Evolutionary conservation across 2,329 filamentous ascomycete species (phyloP).

Genomic region (Apiospora koreana): DNA sequence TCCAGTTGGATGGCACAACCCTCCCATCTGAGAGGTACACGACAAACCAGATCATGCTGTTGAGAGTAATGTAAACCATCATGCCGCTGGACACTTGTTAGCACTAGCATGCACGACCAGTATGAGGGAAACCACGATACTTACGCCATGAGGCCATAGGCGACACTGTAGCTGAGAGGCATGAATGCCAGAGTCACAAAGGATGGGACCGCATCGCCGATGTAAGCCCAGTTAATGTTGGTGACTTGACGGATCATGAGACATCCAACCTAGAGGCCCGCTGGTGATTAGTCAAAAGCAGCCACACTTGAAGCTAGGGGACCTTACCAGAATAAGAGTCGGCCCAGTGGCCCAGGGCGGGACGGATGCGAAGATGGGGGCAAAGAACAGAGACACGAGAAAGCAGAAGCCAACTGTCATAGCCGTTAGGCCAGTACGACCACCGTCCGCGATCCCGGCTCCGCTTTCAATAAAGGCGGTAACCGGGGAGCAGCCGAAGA

Average conservation of each 20-base stretch:
- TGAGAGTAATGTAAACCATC: constrained; percentile 55
- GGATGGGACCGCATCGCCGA: constrained; percentile 74
- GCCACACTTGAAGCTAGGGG: constrained; percentile 8
- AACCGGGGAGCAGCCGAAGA: constrained; percentile 70
- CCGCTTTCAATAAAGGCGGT: constrained; percentile 77
- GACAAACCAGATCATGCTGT: constrained; percentile 52
- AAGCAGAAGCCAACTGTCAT: constrained; percentile 71
- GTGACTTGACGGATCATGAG: constrained; percentile 77
- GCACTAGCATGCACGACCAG: neutral
- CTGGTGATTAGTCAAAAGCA: neutral
- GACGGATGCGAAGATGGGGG: constrained; percentile 75
- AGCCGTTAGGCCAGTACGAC: constrained; percentile 71
- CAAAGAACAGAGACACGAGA: constrained; percentile 72
- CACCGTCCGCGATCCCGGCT: constrained; percentile 75
- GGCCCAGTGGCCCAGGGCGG: constrained; percentile 78
- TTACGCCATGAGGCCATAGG: constrained; percentile 73
- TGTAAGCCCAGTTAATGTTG: constrained; percentile 75
- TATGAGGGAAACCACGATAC: constrained; percentile 30
- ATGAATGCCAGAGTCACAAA: constrained; percentile 76
- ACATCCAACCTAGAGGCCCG: constrained; percentile 60
- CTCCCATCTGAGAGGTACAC: constrained; percentile 47
- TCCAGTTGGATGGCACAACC: constrained; percentile 53
- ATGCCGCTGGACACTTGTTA: constrained; percentile 42
- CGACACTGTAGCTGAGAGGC: constrained; percentile 77
- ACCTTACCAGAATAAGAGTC: constrained; percentile 64